Evolutionary conservation across 2,329 filamentous ascomycete species (phyloP).

Genomic region (Paraphoma chrysanthemicola): DNA sequence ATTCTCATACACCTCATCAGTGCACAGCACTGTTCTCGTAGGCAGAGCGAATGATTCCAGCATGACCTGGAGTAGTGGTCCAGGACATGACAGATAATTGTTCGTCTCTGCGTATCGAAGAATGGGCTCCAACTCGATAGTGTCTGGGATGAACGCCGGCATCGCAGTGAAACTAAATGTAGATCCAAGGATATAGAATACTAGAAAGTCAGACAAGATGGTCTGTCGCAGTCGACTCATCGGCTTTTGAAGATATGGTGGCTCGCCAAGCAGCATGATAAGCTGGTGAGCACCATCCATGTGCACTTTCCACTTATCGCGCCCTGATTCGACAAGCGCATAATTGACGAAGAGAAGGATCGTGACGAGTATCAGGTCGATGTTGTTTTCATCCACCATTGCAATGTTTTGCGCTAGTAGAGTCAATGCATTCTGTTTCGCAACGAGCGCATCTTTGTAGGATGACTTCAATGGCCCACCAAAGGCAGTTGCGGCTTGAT

Average conservation of each 20-base stretch:
- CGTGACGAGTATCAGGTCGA: constrained; percentile 54
- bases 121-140: constrained; percentile 41
- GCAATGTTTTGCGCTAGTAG: constrained; percentile 48
- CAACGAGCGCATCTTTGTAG: constrained; percentile 49
- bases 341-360: constrained; percentile 59
- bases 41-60: constrained; percentile 44
- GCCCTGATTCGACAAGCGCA: constrained; percentile 59
- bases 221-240: constrained; percentile 43
- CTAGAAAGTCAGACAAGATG: constrained; percentile 45
- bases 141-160: constrained; percentile 37
- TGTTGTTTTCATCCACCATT: constrained; percentile 36
- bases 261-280: constrained; percentile 48
- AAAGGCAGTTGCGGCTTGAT: constrained; percentile 50
- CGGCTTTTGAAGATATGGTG: constrained; percentile 31
- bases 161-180: constrained; percentile 39
- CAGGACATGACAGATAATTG: constrained; percentile 49
- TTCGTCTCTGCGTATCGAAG: constrained; percentile 50
- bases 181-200: constrained; percentile 45
- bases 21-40: constrained; percentile 23
- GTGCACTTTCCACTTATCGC: constrained; percentile 60
- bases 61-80: constrained; percentile 45
- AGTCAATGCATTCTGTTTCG: constrained; percentile 57
- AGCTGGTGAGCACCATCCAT: constrained; percentile 59
- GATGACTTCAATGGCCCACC: constrained; percentile 40
- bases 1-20: constrained; percentile 6